These are phyloP conservation scores for Physcomitrium patens DNA, from an alignment of 225 moss, liverwort and hornwort species.

Conservation along the genomic window DNA sequence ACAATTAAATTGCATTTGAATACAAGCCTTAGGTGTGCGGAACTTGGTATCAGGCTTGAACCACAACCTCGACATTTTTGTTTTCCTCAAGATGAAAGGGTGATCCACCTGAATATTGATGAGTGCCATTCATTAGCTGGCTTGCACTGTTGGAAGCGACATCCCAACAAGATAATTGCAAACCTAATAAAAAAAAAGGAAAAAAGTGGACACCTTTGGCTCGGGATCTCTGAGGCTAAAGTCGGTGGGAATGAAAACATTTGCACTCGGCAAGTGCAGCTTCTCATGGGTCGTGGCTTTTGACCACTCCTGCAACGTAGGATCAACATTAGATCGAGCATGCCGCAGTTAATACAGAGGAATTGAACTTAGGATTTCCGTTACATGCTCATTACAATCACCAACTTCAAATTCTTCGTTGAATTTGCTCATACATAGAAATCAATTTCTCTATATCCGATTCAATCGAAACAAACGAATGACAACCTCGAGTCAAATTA, in stretches of 20 bases:
- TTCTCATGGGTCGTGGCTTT: slow-evolving; percentile 41
- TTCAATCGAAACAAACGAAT: not conserved
- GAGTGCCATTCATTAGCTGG: not conserved
- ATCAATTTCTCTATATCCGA: not conserved
- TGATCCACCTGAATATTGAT: slow-evolving; percentile 44
- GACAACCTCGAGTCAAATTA: not conserved
- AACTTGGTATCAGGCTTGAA: slow-evolving; percentile 84
- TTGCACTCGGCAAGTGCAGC: slow-evolving; percentile 66
- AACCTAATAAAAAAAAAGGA: not conserved
- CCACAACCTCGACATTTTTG: slow-evolving; percentile 73
- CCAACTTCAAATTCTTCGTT: not conserved
- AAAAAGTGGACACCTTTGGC: slow-evolving; percentile 45
- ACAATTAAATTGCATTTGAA: slow-evolving; percentile 77
- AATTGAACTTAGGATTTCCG: not conserved
- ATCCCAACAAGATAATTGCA: not conserved
- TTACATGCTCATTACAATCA: not conserved
- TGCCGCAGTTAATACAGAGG: not conserved
- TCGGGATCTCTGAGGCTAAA: slow-evolving; percentile 56
- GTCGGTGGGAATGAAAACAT: slow-evolving; percentile 77
- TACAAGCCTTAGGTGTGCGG: slow-evolving; percentile 69
- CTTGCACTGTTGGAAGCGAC: not conserved
- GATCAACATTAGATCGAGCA: not conserved
- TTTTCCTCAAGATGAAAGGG: slow-evolving; percentile 55
- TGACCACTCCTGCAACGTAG: slow-evolving; percentile 58
- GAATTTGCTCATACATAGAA: not conserved